phyloP scores from a whole-genome alignment of 148 eudicot genomes.

The Selenicereus undatus region DNA sequence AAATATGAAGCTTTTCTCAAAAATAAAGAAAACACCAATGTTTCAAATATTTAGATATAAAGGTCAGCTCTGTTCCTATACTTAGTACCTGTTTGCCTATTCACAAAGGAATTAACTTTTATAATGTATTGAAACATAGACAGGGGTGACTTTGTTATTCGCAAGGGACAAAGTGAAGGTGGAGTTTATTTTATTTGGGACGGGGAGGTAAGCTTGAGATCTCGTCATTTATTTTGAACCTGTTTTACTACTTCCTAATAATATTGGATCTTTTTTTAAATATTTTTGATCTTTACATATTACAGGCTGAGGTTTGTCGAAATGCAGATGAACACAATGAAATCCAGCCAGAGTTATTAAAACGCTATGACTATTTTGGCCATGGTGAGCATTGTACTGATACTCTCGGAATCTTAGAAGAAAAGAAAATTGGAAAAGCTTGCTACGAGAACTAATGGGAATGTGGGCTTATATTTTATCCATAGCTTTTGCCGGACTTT shows the following conservation, averaged over 20 bases:
- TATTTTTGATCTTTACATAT: conserved; percentile 7
- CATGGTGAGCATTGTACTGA: conserved; percentile 48
- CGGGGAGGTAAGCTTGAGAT: conserved; percentile 59
- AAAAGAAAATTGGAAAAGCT: too few species aligned
- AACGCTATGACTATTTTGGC: conserved; percentile 78
- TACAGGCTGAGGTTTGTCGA: conserved; percentile 79
- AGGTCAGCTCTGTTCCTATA: background rate
- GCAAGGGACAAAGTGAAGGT: conserved; percentile 58
- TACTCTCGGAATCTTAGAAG: too few species aligned
- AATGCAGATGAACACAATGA: conserved; percentile 39
- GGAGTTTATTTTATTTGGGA: conserved; percentile 84
- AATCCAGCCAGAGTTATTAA: conserved; percentile 60
- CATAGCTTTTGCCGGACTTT: too few species aligned
- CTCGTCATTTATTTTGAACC: background rate
- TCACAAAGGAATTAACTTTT: background rate
- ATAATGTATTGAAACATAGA: conserved; percentile 31
- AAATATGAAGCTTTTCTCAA: background rate
- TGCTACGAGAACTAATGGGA: too few species aligned
- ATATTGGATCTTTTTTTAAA: background rate
- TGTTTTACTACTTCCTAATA: background rate
- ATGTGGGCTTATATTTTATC: too few species aligned
- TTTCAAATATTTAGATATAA: background rate
- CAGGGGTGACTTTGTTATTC: conserved; percentile 69
- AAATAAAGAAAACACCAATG: background rate
- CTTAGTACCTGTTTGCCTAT: background rate